Percentiles rank a stretch among this genome's conserved stretches.
These are phyloP conservation scores for Salix dunnii DNA, from an alignment of 345 rosid genomes.

Conservation along the genomic window DNA sequence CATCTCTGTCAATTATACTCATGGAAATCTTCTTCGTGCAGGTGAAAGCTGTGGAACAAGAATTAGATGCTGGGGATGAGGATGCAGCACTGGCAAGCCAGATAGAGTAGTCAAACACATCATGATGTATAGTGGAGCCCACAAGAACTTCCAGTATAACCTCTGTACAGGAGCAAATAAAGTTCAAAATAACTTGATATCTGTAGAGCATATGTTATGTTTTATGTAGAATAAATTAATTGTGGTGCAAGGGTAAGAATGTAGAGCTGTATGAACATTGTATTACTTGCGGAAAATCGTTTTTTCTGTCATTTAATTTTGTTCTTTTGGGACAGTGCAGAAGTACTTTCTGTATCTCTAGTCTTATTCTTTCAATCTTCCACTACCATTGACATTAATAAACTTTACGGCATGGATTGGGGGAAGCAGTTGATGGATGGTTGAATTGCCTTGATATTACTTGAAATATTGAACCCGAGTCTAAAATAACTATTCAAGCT, in stretches of 20 bases:
- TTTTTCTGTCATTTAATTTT: background rate
- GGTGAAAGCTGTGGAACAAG: slow-evolving; percentile 92
- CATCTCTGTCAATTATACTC: background rate
- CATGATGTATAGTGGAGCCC: background rate
- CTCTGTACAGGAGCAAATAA: background rate
- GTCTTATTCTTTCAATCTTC: background rate
- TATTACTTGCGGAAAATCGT: background rate
- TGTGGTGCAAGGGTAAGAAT: background rate
- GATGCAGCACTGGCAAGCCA: slow-evolving; percentile 42
- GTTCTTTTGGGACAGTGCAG: background rate
- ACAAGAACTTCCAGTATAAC: background rate
- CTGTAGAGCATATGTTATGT: background rate
- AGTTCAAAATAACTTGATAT: background rate
- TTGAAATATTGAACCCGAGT: too few species aligned
- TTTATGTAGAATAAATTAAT: background rate
- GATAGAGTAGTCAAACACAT: slow-evolving; percentile 36
- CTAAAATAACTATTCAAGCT: too few species aligned
- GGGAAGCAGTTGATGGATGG: background rate
- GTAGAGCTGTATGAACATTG: background rate
- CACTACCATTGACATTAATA: background rate
- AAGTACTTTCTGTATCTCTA: background rate
- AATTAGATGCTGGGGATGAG: slow-evolving; percentile 61
- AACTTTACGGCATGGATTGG: background rate
- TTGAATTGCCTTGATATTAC: background rate
- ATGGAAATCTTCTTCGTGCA: slow-evolving; percentile 26